Evolutionary conservation across 805 yeast genomes (phyloP), one percentile per base, ranked within the genome.

Genomic region (Candida chauliodis): DNA sequence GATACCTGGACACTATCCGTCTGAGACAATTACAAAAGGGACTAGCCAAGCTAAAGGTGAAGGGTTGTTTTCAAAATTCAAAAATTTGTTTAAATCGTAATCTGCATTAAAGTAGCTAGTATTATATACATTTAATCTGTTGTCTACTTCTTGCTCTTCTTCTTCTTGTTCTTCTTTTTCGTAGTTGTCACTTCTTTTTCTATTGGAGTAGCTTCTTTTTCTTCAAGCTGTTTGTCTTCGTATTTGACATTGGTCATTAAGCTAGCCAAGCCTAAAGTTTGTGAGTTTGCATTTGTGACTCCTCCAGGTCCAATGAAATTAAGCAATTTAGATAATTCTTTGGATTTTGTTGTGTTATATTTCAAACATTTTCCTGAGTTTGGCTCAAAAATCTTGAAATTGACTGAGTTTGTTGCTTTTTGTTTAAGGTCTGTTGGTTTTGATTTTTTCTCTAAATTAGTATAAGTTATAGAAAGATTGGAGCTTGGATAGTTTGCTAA

Each of bases 281-380:
- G 56, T 4, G 9, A 14, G 24, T 42, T 26, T n/a, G 29, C 18
- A 22, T 43, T 47, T 24, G 34, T 38, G 36, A 80, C 82, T 3
- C 81, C 81, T 38, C 71, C 64, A 4, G 89, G 89, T 0, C 95
- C 95, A 34, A 88, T 53, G 5, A 85, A 83, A 34, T 85, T 75
- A 55, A 85, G 62, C 16, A 88, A 53, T 47, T 90, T 73, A 17
- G 86, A 78, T 31, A 89, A 73, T 56, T 88, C 95, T 55, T 87
- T 86, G 34, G 72, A 61, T 47, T 81, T 81, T 45, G 65, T 63
- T 1, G 91, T 79, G 42, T 66, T 69, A 53, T 70, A 77, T 43
- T 69, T 72, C 57, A 80, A 73, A 43, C 80, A 71, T 28, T 79
- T 69, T 6, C 90, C 90, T 13, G 78, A 65, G 13, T 63, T 70